A percentile compares a stretch with the other conserved stretches of the same genome.
Evolutionary conservation across 2,329 filamentous ascomycete species (phyloP).

Genomic region (Aspergillus sclerotialis): DNA sequence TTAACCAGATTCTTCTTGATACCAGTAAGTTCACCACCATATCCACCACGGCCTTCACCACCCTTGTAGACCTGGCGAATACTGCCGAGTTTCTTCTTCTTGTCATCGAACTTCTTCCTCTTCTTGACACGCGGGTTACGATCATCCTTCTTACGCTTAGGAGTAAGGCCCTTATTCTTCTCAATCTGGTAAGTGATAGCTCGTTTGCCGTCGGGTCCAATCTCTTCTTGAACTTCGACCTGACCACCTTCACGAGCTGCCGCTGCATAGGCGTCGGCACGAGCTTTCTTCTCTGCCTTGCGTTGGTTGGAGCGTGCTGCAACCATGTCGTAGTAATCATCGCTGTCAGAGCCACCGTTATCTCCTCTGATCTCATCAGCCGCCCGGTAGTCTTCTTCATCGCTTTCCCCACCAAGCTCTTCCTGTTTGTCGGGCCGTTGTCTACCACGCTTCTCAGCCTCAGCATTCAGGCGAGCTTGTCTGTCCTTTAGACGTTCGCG

Average conservation of each 20-base stretch:
- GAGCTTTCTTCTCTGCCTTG: constrained; percentile 70
- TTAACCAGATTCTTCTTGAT: constrained; percentile 92
- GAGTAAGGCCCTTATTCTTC: constrained; percentile 94
- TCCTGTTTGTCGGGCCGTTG: constrained; percentile 56
- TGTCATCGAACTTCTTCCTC: constrained; percentile 90
- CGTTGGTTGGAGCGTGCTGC: constrained; percentile 49
- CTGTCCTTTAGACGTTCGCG: constrained; percentile 82
- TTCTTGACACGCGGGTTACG: constrained; percentile 97
- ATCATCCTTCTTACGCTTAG: constrained; percentile 86
- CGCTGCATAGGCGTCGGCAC: constrained; percentile 49
- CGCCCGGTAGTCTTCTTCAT: constrained; percentile 55
- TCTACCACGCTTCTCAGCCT: constrained; percentile 76
- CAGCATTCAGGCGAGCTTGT: constrained; percentile 77
- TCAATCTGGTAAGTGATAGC: constrained; percentile 90
- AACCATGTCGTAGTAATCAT: constrained; percentile 81
- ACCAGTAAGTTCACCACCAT: constrained; percentile 86
- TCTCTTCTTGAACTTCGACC: constrained; percentile 58
- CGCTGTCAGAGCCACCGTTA: constrained; percentile 36
- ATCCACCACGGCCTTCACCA: constrained; percentile 75
- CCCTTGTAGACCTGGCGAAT: constrained; percentile 82
- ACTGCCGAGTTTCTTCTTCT: constrained; percentile 92
- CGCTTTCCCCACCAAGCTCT: constrained; percentile 63
- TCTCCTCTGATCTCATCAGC: constrained; percentile 41
- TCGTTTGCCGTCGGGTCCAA: constrained; percentile 80
- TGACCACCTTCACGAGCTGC: constrained; percentile 52